A percentile compares a stretch with the other conserved stretches of the same genome.
These are phyloP conservation scores for Tulasnella sp. DNA, from an alignment of 768 basidiomycete genomes.

Conservation along the genomic window DNA sequence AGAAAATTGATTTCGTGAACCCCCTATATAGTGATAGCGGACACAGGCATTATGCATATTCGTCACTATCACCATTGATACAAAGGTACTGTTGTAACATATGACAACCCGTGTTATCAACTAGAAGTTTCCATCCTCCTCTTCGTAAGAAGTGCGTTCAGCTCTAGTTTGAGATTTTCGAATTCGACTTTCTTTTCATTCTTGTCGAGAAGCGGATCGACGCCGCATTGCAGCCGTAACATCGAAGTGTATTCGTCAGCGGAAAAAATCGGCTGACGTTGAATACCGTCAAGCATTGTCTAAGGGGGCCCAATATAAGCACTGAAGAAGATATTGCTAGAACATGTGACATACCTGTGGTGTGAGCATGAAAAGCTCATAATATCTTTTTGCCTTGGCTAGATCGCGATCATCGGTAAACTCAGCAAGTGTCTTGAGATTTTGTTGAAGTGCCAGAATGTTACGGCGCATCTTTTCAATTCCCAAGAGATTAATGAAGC, in stretches of 20 bases:
- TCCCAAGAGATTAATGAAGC: slow-evolving; percentile 56
- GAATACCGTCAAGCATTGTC: slow-evolving; percentile 67
- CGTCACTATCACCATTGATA: no score
- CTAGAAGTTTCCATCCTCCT: no score
- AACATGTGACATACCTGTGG: slow-evolving; percentile 46
- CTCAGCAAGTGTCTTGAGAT: slow-evolving; percentile 53
- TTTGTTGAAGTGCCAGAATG: slow-evolving; percentile 83
- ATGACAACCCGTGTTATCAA: no score
- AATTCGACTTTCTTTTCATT: slow-evolving; percentile 13
- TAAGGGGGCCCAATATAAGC: slow-evolving; percentile 25
- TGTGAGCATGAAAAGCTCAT: slow-evolving; percentile 56
- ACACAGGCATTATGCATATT: no score
- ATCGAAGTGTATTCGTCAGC: slow-evolving; percentile 93
- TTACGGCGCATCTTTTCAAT: slow-evolving; percentile 80
- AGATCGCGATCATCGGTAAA: slow-evolving; percentile 54
- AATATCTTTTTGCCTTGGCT: slow-evolving; percentile 65
- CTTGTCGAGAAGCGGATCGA: no score
- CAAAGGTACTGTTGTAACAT: no score
- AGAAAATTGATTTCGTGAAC: no score
- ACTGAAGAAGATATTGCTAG: slow-evolving; percentile 1
- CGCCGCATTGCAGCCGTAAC: slow-evolving; percentile 77
- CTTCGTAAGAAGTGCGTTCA: no score
- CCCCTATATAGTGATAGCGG: no score
- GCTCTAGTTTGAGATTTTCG: no score
- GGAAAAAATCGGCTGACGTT: slow-evolving; percentile 44